These are phyloP conservation scores for Sindora glabra DNA, from an alignment of 306 rosid genomes.

Conservation along the genomic window DNA sequence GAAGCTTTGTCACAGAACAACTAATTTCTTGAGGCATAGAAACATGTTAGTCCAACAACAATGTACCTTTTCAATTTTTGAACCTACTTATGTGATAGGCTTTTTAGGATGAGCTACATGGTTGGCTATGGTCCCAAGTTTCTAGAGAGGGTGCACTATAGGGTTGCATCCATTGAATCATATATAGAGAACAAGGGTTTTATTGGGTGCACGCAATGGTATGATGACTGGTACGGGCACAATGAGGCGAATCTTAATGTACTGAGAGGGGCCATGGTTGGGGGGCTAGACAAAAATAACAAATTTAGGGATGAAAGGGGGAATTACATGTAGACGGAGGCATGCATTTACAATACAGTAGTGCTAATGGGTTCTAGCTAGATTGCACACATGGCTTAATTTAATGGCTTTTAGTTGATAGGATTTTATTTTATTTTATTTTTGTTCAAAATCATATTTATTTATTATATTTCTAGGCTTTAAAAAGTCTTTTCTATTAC, in stretches of 20 bases:
- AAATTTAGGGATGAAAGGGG: slow-evolving; percentile 46
- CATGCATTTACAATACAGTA: slow-evolving; percentile 81
- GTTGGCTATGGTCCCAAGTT: slow-evolving; percentile 51
- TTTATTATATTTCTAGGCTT: too few species aligned
- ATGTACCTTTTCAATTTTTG: too few species aligned
- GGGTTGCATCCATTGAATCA: slow-evolving; percentile 76
- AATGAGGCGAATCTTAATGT: slow-evolving; percentile 48
- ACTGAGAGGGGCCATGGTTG: slow-evolving; percentile 64
- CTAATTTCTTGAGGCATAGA: too few species aligned
- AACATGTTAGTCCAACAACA: too few species aligned
- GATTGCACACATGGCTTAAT: slow-evolving; percentile 25
- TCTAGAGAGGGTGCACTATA: slow-evolving; percentile 59
- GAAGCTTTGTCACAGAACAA: too few species aligned
- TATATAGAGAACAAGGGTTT: slow-evolving; percentile 36
- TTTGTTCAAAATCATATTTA: too few species aligned
- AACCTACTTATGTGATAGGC: too few species aligned
- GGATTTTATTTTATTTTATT: too few species aligned
- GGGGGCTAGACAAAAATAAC: slow-evolving; percentile 62
- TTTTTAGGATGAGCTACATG: slow-evolving; percentile 56
- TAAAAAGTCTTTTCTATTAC: too few species aligned
- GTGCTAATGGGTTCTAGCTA: slow-evolving; percentile 61
- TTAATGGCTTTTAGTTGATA: too few species aligned
- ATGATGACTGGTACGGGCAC: slow-evolving; percentile 53
- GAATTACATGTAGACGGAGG: slow-evolving; percentile 66
- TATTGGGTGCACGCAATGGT: slow-evolving; percentile 78